Percentiles rank a stretch among this genome's conserved stretches.
phyloP scores from a whole-genome alignment of 495 filamentous ascomycete species.

The Trichodelitschia bisporula region DNA sequence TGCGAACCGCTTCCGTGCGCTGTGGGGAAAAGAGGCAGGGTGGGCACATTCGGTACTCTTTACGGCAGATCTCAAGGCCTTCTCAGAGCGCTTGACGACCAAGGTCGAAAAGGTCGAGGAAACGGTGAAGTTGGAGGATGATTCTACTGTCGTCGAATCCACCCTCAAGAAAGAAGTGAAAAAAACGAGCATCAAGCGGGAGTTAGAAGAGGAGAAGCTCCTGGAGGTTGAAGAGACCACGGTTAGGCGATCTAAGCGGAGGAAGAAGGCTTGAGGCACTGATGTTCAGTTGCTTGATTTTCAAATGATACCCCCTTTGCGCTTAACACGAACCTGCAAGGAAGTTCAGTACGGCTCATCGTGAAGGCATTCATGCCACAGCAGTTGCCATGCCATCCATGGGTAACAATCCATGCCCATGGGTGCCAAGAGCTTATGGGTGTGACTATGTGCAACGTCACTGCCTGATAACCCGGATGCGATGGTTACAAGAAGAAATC shows the following conservation, averaged over 20 bases:
- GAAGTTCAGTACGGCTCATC: too few species aligned
- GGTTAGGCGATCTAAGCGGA: background rate
- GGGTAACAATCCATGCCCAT: too few species aligned
- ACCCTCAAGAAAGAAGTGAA: background rate
- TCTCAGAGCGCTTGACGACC: constrained; percentile 35
- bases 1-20: constrained; percentile 63
- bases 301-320: too few species aligned
- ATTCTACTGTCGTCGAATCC: background rate
- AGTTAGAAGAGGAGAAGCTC: background rate
- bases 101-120: constrained; percentile 14
- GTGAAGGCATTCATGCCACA: too few species aligned
- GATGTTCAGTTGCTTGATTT: too few species aligned
- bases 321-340: too few species aligned
- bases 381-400: too few species aligned
- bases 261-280: too few species aligned
- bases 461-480: too few species aligned
- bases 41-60: constrained; percentile 98
- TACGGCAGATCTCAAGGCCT: constrained; percentile 73
- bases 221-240: background rate
- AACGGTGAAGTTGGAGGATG: background rate
- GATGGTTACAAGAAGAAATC: too few species aligned
- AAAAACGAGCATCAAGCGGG: background rate
- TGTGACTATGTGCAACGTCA: too few species aligned
- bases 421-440: too few species aligned
- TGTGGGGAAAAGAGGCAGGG: constrained; percentile 87